Conservation (phyloP, 2,329 filamentous ascomycete genomes). For the Diplodia sapinea region DNA sequence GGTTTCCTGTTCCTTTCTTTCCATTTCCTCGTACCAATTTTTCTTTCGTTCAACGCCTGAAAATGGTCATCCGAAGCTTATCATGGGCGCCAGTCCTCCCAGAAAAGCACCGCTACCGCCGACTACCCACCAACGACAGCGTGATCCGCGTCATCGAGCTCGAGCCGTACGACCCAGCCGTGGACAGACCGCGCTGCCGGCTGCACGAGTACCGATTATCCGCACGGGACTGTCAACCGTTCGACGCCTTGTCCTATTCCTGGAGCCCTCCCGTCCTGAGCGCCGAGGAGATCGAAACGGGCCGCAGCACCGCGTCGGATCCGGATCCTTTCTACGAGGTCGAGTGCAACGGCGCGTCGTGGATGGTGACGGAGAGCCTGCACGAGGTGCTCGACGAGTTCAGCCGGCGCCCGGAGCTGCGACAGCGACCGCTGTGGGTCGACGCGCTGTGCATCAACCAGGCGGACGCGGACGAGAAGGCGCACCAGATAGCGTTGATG, state of each 20-base stretch:
- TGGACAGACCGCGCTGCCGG: background rate
- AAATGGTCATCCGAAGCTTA: slow-evolving; percentile 2
- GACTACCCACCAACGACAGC: background rate
- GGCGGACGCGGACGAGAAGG: slow-evolving; percentile 26
- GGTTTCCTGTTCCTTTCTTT: background rate
- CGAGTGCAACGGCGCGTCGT: background rate
- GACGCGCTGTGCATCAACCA: slow-evolving; percentile 36
- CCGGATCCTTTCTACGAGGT: background rate
- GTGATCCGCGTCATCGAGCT: background rate
- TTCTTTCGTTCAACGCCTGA: too few species aligned
- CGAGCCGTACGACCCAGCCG: background rate
- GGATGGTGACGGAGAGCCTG: slow-evolving; percentile 19
- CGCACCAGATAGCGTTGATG: slow-evolving; percentile 33
- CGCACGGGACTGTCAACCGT: background rate
- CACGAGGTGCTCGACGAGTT: slow-evolving; percentile 15
- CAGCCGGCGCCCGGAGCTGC: background rate
- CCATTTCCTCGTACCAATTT: too few species aligned
- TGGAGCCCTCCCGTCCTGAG: background rate
- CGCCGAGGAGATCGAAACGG: background rate
- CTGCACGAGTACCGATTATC: background rate
- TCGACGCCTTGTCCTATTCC: slow-evolving; percentile 19
- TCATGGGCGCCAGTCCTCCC: background rate
- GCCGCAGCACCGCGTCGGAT: too few species aligned
- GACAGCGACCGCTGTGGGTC: slow-evolving; percentile 24
- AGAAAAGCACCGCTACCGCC: background rate